Evolutionary conservation across 2,329 filamentous ascomycete species (phyloP), one percentile per base, ranked within the genome.

Genomic region (Talaromyces sp.): DNA sequence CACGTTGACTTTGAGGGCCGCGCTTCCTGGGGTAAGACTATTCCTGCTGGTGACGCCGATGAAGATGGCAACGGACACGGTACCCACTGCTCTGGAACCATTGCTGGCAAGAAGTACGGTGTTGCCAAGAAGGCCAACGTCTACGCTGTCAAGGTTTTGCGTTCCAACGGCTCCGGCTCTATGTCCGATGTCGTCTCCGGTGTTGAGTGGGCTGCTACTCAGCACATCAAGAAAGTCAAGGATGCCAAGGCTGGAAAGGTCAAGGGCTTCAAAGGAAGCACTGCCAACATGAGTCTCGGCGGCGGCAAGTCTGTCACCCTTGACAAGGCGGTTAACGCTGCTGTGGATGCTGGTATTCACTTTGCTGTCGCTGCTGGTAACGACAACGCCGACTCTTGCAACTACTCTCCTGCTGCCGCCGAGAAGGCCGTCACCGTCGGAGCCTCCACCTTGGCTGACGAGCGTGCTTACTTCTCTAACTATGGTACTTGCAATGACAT

Each of bases 381-480:
- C 76, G 96, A 99, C 81, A 98, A 99, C 73, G 91, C 93, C 66
- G 93, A 99, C 80, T 95, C 96, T 61, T 99, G 95, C 89, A 96
- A 95, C 84, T 99, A 98, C 86, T 99, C 95, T 46, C 95, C 95
- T 63, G 96, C 95, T 71, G 90, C 93, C 65, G 92, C 96, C 69
- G 83, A 86, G 71, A 91, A 96, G 73, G 93, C 95, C 68, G 86
- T 99, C 76, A 99, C 95, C 62, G 95, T 99, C 65, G 96, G 93
- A 79, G 95, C 95, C 68, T 96, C 92, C 52, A 95, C 91, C 69
- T 86, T 99, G 63, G 86, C 89, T 72, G 95, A 99, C 75, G 91
- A 91, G 84, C 93, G 95, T 80, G 95, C 95, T 67, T 99, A 98
- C 86, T 99, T 99, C 88, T 99, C 96, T 86, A 99, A 99, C 90